A percentile compares a stretch with the other conserved stretches of the same genome.
Evolutionary conservation across 768 basidiomycete species (phyloP).

Genomic region (Podaxis sp.): DNA sequence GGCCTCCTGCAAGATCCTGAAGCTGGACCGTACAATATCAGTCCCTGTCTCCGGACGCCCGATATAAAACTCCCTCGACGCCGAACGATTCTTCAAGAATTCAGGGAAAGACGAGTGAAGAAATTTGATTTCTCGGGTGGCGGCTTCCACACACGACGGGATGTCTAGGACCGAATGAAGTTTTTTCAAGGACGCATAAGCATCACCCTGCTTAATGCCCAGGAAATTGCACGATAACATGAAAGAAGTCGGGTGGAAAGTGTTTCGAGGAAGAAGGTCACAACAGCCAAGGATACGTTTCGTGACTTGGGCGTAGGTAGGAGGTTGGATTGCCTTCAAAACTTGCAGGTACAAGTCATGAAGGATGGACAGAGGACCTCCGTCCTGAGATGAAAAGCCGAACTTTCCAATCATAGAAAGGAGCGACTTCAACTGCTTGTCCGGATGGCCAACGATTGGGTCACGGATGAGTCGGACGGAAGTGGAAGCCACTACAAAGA

Average conservation of each 20-base stretch:
- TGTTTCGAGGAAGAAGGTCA: constrained; percentile 3
- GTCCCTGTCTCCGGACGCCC: not conserved
- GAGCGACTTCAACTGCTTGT: not conserved
- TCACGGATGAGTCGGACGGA: constrained; percentile 2
- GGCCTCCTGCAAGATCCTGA: constrained; percentile 5
- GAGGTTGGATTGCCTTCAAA: not conserved
- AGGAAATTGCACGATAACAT: constrained; percentile 10
- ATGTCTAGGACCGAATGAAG: constrained; percentile 10
- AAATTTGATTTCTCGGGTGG: not conserved
- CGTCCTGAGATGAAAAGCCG: not conserved
- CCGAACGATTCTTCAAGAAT: not conserved
- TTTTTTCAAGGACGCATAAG: not conserved
- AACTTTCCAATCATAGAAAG: not conserved
- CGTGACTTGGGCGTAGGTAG: not conserved
- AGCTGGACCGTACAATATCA: constrained; percentile 6
- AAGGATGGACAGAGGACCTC: not conserved
- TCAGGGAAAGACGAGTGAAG: constrained; percentile 10
- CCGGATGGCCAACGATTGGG: not conserved
- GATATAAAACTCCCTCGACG: not conserved
- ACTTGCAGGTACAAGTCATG: not conserved
- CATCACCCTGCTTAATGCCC: not conserved
- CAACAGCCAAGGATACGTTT: constrained; percentile 7
- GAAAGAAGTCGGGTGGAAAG: constrained; percentile 2
- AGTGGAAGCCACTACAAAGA: constrained; percentile 9
- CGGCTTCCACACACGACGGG: not conserved